These are phyloP conservation scores for Oryza nivara DNA, from an alignment of 176 grass and related monocot species.

Conservation along the genomic window DNA sequence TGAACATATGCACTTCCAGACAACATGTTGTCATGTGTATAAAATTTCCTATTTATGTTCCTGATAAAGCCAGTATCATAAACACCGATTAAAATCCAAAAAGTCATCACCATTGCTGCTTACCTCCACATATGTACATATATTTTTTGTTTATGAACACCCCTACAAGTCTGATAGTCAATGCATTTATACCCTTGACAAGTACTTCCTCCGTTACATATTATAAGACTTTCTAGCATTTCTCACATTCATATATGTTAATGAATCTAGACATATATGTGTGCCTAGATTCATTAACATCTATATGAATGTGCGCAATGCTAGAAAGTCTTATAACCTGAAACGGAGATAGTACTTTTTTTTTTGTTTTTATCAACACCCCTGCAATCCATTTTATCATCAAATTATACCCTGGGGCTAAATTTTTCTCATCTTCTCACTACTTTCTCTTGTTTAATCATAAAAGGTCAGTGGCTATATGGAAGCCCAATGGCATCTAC, in stretches of 20 bases:
- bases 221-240: no score
- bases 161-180: not conserved
- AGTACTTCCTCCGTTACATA: not conserved
- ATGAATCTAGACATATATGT: no score
- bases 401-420: not conserved
- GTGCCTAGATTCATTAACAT: no score
- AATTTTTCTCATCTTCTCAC: not conserved
- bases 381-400: not conserved
- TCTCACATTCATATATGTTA: no score
- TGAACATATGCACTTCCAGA: not conserved
- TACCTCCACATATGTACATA: not conserved
- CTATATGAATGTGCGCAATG: no score
- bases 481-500: not conserved
- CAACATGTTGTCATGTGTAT: not conserved
- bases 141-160: not conserved
- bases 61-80: not conserved
- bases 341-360: no score
- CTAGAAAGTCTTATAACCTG: no score
- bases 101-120: not conserved
- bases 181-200: not conserved
- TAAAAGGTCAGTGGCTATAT: not conserved
- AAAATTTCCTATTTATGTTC: not conserved
- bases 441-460: not conserved
- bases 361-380: not conserved
- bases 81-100: not conserved